A percentile compares a stretch with the other conserved stretches of the same genome.
phyloP scores from a whole-genome alignment of 768 basidiomycete species.

The Fibroporia radiculosa region DNA sequence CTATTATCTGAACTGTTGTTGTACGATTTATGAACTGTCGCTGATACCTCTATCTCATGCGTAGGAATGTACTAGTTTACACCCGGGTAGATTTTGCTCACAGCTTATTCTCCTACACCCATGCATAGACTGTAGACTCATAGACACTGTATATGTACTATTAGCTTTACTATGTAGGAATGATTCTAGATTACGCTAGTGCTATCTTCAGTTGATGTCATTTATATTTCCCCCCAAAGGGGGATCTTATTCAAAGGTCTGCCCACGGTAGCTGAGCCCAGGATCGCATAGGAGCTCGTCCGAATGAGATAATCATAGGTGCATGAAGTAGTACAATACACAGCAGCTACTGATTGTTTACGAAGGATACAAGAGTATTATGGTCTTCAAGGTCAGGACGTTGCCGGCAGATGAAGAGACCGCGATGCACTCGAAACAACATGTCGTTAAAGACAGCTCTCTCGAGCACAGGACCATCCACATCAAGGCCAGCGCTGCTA shows the following conservation, averaged over 20 bases:
- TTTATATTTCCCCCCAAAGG: too few relatives aligned
- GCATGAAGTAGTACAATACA: constrained; percentile 5
- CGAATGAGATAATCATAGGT: constrained; percentile 1
- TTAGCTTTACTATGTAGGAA: too few relatives aligned
- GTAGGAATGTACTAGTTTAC: too few relatives aligned
- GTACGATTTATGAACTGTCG: too few relatives aligned
- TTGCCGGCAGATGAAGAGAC: constrained; percentile 1
- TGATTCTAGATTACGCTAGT: background rate
- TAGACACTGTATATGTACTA: too few relatives aligned
- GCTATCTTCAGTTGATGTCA: background rate
- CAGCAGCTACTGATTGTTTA: background rate
- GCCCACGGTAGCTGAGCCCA: too few relatives aligned
- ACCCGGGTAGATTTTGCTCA: too few relatives aligned
- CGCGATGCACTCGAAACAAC: constrained; percentile 2
- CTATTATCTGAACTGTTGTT: background rate
- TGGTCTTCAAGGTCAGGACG: background rate
- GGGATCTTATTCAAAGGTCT: too few relatives aligned
- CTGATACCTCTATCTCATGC: too few relatives aligned
- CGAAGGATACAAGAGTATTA: constrained; percentile 1
- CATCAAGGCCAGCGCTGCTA: background rate
- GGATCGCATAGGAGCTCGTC: background rate
- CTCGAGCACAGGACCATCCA: background rate
- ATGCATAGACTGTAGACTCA: too few relatives aligned
- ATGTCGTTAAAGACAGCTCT: background rate
- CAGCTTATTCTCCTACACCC: too few relatives aligned